phyloP scores from a whole-genome alignment of 176 grass and related monocot genomes.

The Carex parvula region DNA sequence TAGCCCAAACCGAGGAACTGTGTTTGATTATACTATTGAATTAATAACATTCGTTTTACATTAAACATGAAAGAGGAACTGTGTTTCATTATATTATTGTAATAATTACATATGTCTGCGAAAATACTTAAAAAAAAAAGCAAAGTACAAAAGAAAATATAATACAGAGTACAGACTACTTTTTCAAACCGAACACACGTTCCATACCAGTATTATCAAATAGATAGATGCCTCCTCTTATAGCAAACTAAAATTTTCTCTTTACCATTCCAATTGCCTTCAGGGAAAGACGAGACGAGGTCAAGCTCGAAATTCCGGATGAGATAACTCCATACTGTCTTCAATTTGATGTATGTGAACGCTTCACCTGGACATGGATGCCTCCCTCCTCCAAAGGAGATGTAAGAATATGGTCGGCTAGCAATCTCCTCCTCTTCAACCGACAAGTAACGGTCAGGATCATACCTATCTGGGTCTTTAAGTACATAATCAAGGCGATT shows the following conservation, averaged over 20 bases:
- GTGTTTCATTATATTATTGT: too few relatives aligned
- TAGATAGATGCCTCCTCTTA: too few relatives aligned
- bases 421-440: not conserved
- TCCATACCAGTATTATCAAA: too few relatives aligned
- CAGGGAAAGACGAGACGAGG: not conserved
- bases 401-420: not conserved
- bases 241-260: not conserved
- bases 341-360: not conserved
- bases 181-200: not conserved
- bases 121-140: too few relatives aligned
- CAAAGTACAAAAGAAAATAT: too few relatives aligned
- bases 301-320: not conserved
- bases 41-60: too few relatives aligned
- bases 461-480: slow-evolving; percentile 39
- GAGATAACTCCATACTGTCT: not conserved
- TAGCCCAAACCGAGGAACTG: too few relatives aligned
- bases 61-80: too few relatives aligned
- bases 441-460: slow-evolving; percentile 32
- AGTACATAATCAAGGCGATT: slow-evolving; percentile 37
- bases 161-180: not conserved
- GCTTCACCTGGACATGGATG: not conserved
- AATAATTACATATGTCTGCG: too few relatives aligned
- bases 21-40: too few relatives aligned
- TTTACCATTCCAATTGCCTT: not conserved
- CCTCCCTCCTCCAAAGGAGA: too few relatives aligned